Percentiles rank a stretch among this genome's conserved stretches.
phyloP scores from a whole-genome alignment of 1,284 basidiomycete genomes.

The Puccinia coronata region DNA sequence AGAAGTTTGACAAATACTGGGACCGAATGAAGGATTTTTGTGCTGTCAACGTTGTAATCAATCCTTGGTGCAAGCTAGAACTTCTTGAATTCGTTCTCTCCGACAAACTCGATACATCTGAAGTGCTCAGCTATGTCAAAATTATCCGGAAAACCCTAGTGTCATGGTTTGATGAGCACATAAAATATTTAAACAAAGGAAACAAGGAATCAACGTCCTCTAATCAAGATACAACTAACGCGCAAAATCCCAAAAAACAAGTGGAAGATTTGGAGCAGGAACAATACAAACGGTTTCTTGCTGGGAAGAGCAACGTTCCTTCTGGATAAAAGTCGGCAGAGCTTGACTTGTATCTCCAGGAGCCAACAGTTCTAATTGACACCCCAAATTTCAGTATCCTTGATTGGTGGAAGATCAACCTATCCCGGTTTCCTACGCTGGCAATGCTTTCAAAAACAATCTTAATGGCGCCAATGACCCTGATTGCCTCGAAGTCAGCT shows the following conservation, averaged over 20 bases:
- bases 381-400: no score
- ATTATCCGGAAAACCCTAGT: not conserved
- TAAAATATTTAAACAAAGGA: no score
- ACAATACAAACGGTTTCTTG: not conserved
- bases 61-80: not conserved
- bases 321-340: not conserved
- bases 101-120: not conserved
- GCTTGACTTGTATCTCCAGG: no score
- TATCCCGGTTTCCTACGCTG: not conserved
- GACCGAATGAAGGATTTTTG: not conserved
- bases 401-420: not conserved
- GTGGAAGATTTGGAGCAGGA: not conserved
- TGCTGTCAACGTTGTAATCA: not conserved
- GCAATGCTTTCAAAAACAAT: not conserved
- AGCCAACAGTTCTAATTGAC: no score
- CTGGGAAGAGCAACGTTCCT: not conserved
- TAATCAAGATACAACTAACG: not conserved
- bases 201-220: no score
- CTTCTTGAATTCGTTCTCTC: not conserved
- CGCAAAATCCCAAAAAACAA: not conserved
- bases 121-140: not conserved
- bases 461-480: not conserved
- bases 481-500: not conserved
- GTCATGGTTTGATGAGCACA: no score
- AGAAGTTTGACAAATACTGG: constrained; percentile 5